phyloP scores from a whole-genome alignment of 176 grass and related monocot genomes.

The Alloteropsis semialata region DNA sequence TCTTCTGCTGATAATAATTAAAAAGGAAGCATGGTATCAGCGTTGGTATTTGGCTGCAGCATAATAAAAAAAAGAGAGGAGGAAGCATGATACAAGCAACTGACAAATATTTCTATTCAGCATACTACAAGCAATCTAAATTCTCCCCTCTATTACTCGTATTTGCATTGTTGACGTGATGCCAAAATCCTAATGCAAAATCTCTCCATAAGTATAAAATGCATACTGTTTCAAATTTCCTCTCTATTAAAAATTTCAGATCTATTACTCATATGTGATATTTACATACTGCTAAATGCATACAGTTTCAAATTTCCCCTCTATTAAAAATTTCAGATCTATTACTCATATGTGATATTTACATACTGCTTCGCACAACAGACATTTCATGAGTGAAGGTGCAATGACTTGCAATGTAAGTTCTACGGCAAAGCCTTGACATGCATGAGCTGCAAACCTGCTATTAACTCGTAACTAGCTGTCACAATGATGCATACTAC shows the following conservation, averaged over 20 bases:
- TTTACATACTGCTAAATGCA: no score
- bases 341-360: not conserved
- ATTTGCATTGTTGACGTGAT: not conserved
- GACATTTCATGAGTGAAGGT: not conserved
- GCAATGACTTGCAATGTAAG: not conserved
- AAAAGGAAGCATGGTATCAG: not conserved
- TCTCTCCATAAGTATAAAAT: not conserved
- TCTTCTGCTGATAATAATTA: not conserved
- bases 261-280: not conserved
- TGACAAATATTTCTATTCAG: not conserved
- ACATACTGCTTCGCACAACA: not conserved
- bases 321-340: not conserved
- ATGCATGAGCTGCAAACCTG: not conserved
- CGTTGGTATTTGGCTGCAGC: not conserved
- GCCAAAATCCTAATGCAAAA: not conserved
- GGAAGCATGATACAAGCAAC: constrained; percentile 2
- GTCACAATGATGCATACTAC: not conserved
- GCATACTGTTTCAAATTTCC: not conserved
- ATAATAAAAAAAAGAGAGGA: no score
- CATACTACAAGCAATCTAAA: not conserved
- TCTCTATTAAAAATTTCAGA: not conserved
- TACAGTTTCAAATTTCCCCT: no score
- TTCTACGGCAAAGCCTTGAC: not conserved
- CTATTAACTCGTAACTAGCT: not conserved
- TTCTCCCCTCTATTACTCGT: not conserved